phyloP scores from a whole-genome alignment of 108 stramenopile genomes.

The Seminavis robusta region DNA sequence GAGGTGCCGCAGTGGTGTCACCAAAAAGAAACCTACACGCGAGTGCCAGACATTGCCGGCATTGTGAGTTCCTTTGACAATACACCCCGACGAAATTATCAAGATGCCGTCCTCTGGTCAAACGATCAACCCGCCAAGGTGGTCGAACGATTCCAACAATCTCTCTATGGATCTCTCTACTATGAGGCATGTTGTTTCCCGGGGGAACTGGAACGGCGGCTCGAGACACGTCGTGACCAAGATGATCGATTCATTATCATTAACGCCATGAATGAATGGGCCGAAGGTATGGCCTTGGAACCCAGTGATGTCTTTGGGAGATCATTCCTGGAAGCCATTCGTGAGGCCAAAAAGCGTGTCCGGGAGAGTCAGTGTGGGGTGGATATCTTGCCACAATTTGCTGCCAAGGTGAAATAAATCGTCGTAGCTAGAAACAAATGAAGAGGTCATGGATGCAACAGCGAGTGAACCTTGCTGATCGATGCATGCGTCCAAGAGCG shows the following conservation, averaged over 20 bases:
- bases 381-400: too few relatives aligned
- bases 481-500: too few relatives aligned
- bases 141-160: constrained; percentile 32
- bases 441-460: too few relatives aligned
- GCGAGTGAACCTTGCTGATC: too few relatives aligned
- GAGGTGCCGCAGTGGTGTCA: constrained; percentile 9
- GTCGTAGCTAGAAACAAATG: too few relatives aligned
- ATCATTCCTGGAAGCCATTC: constrained; percentile 41
- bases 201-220: constrained; percentile 4
- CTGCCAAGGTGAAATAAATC: too few relatives aligned
- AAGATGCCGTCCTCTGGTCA: constrained; percentile 30
- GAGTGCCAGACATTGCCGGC: constrained; percentile 12
- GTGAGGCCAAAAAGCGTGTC: constrained; percentile 22
- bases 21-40: constrained; percentile 40
- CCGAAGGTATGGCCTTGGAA: constrained; percentile 71
- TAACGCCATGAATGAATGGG: constrained; percentile 77
- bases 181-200: constrained; percentile 46
- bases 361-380: too few relatives aligned
- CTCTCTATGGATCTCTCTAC: constrained; percentile 35
- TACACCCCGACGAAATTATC: constrained; percentile 54
- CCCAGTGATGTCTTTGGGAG: constrained; percentile 53
- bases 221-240: too few relatives aligned
- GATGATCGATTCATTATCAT: constrained; percentile 49
- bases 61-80: constrained; percentile 66
- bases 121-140: constrained; percentile 22